phyloP scores from a whole-genome alignment of 768 basidiomycete species.

The Boletellus emodensis region DNA sequence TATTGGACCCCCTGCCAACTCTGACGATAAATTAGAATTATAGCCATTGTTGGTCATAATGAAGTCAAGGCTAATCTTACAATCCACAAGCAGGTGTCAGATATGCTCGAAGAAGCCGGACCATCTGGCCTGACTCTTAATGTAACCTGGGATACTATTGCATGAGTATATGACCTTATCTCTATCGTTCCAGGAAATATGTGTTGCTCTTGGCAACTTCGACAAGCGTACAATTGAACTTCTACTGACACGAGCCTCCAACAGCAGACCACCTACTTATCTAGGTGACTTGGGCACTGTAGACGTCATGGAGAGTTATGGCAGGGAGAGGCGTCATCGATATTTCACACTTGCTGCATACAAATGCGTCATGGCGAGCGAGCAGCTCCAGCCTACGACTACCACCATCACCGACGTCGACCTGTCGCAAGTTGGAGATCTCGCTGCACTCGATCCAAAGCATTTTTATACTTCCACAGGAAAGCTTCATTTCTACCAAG shows the following conservation, averaged over 20 bases:
- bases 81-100: constrained; percentile 76
- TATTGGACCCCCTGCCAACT: not conserved
- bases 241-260: constrained; percentile 67
- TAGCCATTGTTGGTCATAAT: constrained; percentile 30
- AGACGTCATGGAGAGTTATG: constrained; percentile 74
- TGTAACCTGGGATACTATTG: constrained; percentile 35
- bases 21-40: constrained; percentile 1
- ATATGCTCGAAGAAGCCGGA: constrained; percentile 66
- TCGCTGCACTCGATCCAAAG: constrained; percentile 39
- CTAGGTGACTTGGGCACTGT: constrained; percentile 67
- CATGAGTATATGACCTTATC: constrained; percentile 4
- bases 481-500: constrained; percentile 45
- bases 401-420: constrained; percentile 45
- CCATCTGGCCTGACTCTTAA: constrained; percentile 67
- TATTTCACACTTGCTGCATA: constrained; percentile 78
- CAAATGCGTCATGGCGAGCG: constrained; percentile 53
- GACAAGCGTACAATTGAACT: constrained; percentile 82
- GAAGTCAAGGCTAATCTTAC: constrained; percentile 58
- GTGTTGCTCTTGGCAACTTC: constrained; percentile 58
- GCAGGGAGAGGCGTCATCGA: constrained; percentile 82
- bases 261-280: constrained; percentile 61
- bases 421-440: constrained; percentile 50
- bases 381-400: constrained; percentile 55
- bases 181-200: constrained; percentile 50
- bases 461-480: constrained; percentile 53